Percentiles rank a stretch among this genome's conserved stretches.
These are phyloP conservation scores for Gamsiella multidivaricata DNA, from an alignment of 192 early-diverging fungal genomes.

Conservation along the genomic window DNA sequence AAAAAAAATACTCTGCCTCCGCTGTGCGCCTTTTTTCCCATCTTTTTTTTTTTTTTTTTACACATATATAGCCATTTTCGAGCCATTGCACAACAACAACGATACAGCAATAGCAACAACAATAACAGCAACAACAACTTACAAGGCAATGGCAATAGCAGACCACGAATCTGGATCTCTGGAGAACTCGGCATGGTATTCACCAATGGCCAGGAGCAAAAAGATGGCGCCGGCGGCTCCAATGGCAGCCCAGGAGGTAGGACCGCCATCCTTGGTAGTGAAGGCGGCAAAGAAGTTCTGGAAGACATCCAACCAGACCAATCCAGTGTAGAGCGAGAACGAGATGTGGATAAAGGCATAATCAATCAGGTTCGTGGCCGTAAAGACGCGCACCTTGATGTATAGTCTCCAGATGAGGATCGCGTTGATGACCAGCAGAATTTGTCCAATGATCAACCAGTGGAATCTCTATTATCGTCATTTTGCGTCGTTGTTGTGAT, in stretches of 20 bases:
- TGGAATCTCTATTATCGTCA: constrained; percentile 32
- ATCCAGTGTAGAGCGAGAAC: constrained; percentile 46
- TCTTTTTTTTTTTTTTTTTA: constrained; percentile 7
- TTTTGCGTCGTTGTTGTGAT: too few species aligned
- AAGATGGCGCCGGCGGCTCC: constrained; percentile 41
- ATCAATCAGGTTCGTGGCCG: constrained; percentile 40
- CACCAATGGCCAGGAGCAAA: constrained; percentile 33
- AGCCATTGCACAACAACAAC: too few species aligned
- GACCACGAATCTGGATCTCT: constrained; percentile 53
- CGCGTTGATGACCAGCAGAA: constrained; percentile 38
- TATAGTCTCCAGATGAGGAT: constrained; percentile 34
- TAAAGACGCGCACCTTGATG: constrained; percentile 35
- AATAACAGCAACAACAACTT: constrained; percentile 21
- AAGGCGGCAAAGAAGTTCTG: constrained; percentile 54
- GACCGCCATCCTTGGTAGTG: constrained; percentile 34
- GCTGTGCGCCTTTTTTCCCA: background rate
- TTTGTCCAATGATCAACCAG: constrained; percentile 30
- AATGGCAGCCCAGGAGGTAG: constrained; percentile 32
- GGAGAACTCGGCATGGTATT: constrained; percentile 39
- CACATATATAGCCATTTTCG: too few species aligned
- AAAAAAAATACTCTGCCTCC: background rate
- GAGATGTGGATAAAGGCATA: constrained; percentile 40
- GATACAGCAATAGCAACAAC: too few species aligned
- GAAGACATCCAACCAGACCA: constrained; percentile 50
- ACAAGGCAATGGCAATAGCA: constrained; percentile 41